phyloP scores from a whole-genome alignment of 306 rosid species.

The Mimosa bimucronata region DNA sequence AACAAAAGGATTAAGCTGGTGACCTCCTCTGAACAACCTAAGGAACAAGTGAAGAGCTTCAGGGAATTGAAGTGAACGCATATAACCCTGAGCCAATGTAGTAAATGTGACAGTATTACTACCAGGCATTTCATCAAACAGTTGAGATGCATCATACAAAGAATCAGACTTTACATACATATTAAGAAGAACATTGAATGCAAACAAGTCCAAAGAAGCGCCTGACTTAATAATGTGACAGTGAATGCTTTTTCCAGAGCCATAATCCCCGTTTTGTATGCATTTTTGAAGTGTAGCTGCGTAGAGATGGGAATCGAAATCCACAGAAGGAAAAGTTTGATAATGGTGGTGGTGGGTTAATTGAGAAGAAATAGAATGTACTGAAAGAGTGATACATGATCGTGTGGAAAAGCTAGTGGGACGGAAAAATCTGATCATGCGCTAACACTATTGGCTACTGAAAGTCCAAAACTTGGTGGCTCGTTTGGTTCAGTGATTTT shows the following conservation, averaged over 20 bases:
- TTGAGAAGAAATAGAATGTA: not conserved
- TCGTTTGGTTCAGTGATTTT: not conserved
- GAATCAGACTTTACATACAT: constrained; percentile 1
- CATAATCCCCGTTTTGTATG: not conserved
- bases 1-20: not conserved
- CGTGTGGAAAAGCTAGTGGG: not conserved
- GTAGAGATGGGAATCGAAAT: not conserved
- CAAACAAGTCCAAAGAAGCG: not conserved
- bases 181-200: not conserved
- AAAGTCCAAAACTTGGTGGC: not conserved
- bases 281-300: not conserved
- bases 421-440: not conserved
- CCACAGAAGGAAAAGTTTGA: not conserved
- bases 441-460: not conserved
- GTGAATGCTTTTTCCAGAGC: not conserved
- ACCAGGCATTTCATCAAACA: not conserved
- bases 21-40: not conserved
- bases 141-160: not conserved
- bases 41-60: not conserved
- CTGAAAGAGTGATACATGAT: not conserved
- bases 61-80: not conserved
- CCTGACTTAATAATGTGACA: not conserved
- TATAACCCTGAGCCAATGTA: not conserved
- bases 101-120: not conserved
- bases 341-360: not conserved